Conservation (phyloP, 768 basidiomycete genomes). For the Thelephora aurantiotincta region DNA sequence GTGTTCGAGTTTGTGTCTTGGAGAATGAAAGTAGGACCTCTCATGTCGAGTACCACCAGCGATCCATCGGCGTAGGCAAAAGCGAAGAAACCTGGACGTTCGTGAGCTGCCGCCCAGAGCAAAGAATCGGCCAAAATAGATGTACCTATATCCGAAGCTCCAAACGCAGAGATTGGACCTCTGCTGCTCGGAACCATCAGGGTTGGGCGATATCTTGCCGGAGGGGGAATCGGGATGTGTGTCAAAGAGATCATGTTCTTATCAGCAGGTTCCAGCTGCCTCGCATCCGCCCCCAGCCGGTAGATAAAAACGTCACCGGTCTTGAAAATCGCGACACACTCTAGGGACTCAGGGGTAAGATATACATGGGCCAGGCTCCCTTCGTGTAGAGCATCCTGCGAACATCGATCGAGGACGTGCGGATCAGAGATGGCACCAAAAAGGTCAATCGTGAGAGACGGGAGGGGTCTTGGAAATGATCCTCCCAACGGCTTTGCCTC, state of each 20-base stretch:
- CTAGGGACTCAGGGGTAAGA: constrained; percentile 41
- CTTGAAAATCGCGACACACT: constrained; percentile 36
- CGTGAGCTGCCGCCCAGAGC: background rate
- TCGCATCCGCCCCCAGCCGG: constrained; percentile 16
- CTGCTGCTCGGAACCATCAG: constrained; percentile 38
- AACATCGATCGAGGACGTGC: constrained; percentile 14
- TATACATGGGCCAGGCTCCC: constrained; percentile 28
- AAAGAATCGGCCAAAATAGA: background rate
- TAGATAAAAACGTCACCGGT: constrained; percentile 47
- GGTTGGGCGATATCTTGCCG: constrained; percentile 41
- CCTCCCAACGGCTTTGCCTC: constrained; percentile 35
- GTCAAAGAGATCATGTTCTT: constrained; percentile 39
- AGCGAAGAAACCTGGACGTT: constrained; percentile 55
- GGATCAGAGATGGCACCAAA: constrained; percentile 32
- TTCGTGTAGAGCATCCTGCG: constrained; percentile 15
- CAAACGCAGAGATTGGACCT: constrained; percentile 37
- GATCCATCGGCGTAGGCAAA: constrained; percentile 48
- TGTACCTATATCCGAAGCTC: constrained; percentile 64
- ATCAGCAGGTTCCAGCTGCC: constrained; percentile 18
- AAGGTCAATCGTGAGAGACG: constrained; percentile 47
- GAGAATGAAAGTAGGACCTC: constrained; percentile 56
- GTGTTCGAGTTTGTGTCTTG: constrained; percentile 26
- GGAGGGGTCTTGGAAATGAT: constrained; percentile 53
- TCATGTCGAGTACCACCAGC: constrained; percentile 56
- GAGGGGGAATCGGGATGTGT: constrained; percentile 27